A percentile compares a stretch with the other conserved stretches of the same genome.
Conservation (phyloP, 352 stramenopile genomes). For the Pythium insidiosum region DNA sequence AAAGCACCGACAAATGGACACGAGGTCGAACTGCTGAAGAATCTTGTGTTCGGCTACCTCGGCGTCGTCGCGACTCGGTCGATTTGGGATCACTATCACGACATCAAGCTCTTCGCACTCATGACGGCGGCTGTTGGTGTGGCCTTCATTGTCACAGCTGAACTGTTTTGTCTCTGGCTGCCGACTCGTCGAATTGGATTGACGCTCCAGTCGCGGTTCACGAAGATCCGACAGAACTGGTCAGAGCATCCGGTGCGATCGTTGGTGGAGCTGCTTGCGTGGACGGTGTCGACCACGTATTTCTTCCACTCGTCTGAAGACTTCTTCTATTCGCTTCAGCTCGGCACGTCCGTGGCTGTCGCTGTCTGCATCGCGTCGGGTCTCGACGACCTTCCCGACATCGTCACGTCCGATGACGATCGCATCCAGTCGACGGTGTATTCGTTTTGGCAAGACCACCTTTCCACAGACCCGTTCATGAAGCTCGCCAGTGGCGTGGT, state of each 20-base stretch:
- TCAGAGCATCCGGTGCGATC: constrained; percentile 38
- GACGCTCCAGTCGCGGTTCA: constrained; percentile 72
- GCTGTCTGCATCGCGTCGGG: constrained; percentile 38
- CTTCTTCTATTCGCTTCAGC: constrained; percentile 37
- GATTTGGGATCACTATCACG: constrained; percentile 57
- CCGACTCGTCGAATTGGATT: constrained; percentile 59
- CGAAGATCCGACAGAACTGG: constrained; percentile 51
- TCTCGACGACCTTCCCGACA: constrained; percentile 46
- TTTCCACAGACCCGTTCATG: constrained; percentile 34
- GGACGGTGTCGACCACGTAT: constrained; percentile 38
- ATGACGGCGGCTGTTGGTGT: constrained; percentile 57
- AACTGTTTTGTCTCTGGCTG: constrained; percentile 77
- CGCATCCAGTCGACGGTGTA: constrained; percentile 22
- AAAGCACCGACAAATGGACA: constrained; percentile 58
- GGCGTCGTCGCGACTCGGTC: constrained; percentile 53
- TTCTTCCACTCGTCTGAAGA: constrained; percentile 53
- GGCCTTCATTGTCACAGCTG: constrained; percentile 60
- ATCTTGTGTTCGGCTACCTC: constrained; percentile 66
- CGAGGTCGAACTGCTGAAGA: constrained; percentile 72
- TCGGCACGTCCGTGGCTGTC: constrained; percentile 48
- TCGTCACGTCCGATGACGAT: constrained; percentile 31
- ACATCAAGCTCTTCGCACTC: constrained; percentile 66
- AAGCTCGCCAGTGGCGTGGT: constrained; percentile 27
- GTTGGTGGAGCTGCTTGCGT: constrained; percentile 54
- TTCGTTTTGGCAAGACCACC: constrained; percentile 51